Conservation (phyloP, 2,329 filamentous ascomycete species). For the Ceratocystis variospora region DNA sequence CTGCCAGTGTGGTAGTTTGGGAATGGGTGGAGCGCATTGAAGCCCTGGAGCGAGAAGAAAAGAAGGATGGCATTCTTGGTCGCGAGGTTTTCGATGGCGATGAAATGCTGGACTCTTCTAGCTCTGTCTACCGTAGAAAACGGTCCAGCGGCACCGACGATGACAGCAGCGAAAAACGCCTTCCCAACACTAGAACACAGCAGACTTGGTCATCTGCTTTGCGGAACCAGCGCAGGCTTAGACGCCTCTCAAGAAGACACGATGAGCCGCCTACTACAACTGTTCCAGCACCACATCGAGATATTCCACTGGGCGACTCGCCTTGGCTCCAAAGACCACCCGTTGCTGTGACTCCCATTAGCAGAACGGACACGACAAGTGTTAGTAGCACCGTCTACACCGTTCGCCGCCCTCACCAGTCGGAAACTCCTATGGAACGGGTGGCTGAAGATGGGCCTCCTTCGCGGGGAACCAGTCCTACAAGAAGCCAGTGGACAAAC, state of each 20-base stretch:
- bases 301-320: constrained; percentile 33
- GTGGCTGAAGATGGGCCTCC: constrained; percentile 12
- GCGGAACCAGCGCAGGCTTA: constrained; percentile 8
- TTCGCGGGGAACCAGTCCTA: constrained; percentile 9
- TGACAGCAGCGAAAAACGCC: constrained; percentile 15
- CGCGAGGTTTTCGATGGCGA: constrained; percentile 88
- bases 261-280: constrained; percentile 22
- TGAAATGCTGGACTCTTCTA: constrained; percentile 63
- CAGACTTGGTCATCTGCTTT: constrained; percentile 7
- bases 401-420: constrained; percentile 45
- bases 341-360: constrained; percentile 42
- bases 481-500: constrained; percentile 19
- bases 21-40: constrained; percentile 96
- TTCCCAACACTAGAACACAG: neutral
- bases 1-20: constrained; percentile 93
- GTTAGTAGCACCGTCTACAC: constrained; percentile 52
- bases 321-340: constrained; percentile 43
- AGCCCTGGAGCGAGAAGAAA: constrained; percentile 79
- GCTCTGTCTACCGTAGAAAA: constrained; percentile 30
- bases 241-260: neutral
- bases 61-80: constrained; percentile 83
- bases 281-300: constrained; percentile 24
- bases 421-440: constrained; percentile 30
- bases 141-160: constrained; percentile 12
- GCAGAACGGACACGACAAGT: constrained; percentile 48